These are phyloP conservation scores for Pythium biforme DNA, from an alignment of 352 stramenopile genomes.

Conservation along the genomic window DNA sequence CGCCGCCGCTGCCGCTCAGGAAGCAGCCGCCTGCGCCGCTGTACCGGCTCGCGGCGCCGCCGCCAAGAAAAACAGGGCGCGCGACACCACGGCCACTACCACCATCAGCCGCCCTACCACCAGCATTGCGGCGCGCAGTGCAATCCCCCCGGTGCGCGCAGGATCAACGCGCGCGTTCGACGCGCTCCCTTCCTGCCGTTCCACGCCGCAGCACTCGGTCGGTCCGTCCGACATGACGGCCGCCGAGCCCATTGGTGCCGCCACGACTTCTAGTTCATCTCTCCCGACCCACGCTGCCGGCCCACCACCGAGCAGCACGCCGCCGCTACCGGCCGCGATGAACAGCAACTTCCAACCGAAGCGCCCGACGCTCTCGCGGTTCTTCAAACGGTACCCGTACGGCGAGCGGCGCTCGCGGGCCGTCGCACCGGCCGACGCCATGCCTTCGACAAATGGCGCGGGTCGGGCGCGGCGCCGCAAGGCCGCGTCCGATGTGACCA, in stretches of 20 bases:
- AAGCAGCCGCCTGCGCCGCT: neutral
- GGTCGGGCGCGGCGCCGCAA: constrained; percentile 31
- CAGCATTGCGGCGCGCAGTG: constrained; percentile 14
- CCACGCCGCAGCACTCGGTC: constrained; percentile 17
- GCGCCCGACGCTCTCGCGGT: constrained; percentile 53
- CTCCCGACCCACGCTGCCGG: neutral
- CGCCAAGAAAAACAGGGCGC: neutral
- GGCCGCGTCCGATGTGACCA: constrained; percentile 40
- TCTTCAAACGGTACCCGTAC: constrained; percentile 63
- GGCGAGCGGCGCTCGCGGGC: constrained; percentile 56
- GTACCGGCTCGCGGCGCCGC: constrained; percentile 1
- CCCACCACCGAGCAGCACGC: constrained; percentile 7
- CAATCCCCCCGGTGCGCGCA: neutral
- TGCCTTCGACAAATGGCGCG: constrained; percentile 7
- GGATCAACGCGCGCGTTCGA: constrained; percentile 22
- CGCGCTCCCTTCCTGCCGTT: constrained; percentile 17
- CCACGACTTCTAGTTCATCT: neutral
- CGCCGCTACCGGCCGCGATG: constrained; percentile 27
- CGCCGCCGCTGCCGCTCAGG: neutral
- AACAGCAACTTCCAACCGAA: constrained; percentile 49
- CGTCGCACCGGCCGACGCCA: constrained; percentile 51
- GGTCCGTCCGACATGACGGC: constrained; percentile 19
- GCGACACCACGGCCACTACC: neutral
- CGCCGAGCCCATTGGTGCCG: neutral
- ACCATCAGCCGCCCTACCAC: neutral